A percentile compares a stretch with the other conserved stretches of the same genome.
Evolutionary conservation across 257 asterid species (phyloP).

Genomic region (Jasminum sambac): DNA sequence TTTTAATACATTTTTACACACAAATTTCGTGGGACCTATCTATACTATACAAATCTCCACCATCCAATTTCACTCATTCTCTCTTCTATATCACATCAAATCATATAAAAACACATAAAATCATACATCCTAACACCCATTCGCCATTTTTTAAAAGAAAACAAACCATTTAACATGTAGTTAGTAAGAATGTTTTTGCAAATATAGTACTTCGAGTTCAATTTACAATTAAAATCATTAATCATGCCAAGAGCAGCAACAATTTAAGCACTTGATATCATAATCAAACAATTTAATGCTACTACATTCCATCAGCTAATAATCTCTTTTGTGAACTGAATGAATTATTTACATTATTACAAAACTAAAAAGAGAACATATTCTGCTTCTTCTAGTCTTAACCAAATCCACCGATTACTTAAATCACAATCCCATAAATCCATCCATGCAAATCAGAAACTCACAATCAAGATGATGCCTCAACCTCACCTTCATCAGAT

Average conservation of each 20-base stretch:
- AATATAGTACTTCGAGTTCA: not conserved
- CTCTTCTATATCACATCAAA: no score
- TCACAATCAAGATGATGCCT: conserved; percentile 15
- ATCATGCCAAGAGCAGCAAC: no score
- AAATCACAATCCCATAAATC: conserved; percentile 15
- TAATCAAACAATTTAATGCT: not conserved
- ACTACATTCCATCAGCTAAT: not conserved
- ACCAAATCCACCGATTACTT: conserved; percentile 22
- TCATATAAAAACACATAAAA: no score
- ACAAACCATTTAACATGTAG: no score
- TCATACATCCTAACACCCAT: no score
- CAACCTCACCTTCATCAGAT: conserved; percentile 33
- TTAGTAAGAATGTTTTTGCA: no score
- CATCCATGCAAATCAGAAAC: conserved; percentile 15
- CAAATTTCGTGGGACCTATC: no score
- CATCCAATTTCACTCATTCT: no score
- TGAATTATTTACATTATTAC: conserved; percentile 19
- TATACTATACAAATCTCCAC: no score
- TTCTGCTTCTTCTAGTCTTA: conserved; percentile 8
- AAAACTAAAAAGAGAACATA: not conserved
- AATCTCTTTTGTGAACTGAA: not conserved
- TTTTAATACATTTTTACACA: no score
- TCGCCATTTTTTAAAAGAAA: no score
- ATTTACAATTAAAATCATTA: not conserved
- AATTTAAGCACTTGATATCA: not conserved